Evolutionary conservation across 2,329 filamentous ascomycete genomes (phyloP), one percentile per base, ranked within the genome.

Genomic region (Penicillium frequentans): DNA sequence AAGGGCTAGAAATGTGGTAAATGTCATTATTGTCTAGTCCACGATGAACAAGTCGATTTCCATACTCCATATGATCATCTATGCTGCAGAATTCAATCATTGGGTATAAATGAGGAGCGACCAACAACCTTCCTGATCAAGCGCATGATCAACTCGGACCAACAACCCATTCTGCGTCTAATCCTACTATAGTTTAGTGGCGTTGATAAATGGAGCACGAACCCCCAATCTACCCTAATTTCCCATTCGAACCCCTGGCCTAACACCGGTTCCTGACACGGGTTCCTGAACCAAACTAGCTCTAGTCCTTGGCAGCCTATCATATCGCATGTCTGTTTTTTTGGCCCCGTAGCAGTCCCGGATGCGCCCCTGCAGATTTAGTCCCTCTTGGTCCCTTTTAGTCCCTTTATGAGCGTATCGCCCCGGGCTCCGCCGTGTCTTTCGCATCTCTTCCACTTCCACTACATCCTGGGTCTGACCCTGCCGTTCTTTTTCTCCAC

Each of bases 401-500:
- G 46, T 35, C 43, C 33, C 37, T 57, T 57, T 43, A 49, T 59
- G 59, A 47, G 57, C 57, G 55, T 54, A 56, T 52, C 52, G 54
- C 58, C 54, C 54, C 35, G 39, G 31, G 53, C 27, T 43, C 33
- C 52, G 51, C 26, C 43, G n/a, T 44, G 21, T 53, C 48, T 56
- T 47, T 21, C 49, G 52, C 55, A 52, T 59, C 29, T 53, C 37
- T 55, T 53, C 56, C 16, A 39, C n/a, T 59, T 53, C 45, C 33
- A 45, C 47, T 52, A 37, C 29, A 45, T 26, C 53, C 52, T 54
- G 46, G 55, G 59, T 55, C 49, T 45, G 27, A 50, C 60, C 53
- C 57, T 56, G 47, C 49, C 57, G 7, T 57, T 61, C 49, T 35
- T 46, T 64, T 60, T 52, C 55, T 59, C 51, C 57, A 37, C 63